Evolutionary conservation across 176 grass and related monocot species (phyloP).

Genomic region (Carex parvula): DNA sequence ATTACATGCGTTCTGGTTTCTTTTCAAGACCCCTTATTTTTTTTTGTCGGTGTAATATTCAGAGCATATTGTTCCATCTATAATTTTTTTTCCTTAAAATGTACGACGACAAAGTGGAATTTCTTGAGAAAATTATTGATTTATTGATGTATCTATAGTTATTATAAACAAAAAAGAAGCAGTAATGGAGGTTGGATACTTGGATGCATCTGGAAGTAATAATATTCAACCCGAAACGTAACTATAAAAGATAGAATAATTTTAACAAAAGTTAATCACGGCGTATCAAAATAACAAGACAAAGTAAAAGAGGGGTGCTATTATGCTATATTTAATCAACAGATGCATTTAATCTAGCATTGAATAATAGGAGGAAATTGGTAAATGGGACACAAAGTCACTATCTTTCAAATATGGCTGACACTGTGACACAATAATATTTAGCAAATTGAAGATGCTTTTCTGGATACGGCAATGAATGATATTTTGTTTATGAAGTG

Average conservation of each 20-base stretch:
- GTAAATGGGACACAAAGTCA: slow-evolving; percentile 22
- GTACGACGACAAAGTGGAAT: not conserved
- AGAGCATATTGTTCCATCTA: not conserved
- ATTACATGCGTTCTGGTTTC: not conserved
- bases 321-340: not conserved
- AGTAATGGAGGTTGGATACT: not conserved
- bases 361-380: not conserved
- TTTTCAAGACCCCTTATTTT: not conserved
- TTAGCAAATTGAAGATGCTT: slow-evolving; percentile 20
- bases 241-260: not conserved
- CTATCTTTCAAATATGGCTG: not conserved
- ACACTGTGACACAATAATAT: not conserved
- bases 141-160: no score
- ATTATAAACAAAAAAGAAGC: not conserved
- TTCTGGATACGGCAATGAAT: slow-evolving; percentile 13
- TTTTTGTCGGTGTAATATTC: not conserved
- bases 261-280: not conserved
- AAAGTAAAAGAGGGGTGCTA: not conserved
- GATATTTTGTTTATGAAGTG: slow-evolving; percentile 12
- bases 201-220: not conserved
- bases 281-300: not conserved
- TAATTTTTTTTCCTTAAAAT: not conserved
- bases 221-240: not conserved
- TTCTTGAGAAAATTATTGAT: not conserved
- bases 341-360: not conserved